Evolutionary conservation across 2,329 filamentous ascomycete species (phyloP).

Genomic region (Alternaria consortialis): DNA sequence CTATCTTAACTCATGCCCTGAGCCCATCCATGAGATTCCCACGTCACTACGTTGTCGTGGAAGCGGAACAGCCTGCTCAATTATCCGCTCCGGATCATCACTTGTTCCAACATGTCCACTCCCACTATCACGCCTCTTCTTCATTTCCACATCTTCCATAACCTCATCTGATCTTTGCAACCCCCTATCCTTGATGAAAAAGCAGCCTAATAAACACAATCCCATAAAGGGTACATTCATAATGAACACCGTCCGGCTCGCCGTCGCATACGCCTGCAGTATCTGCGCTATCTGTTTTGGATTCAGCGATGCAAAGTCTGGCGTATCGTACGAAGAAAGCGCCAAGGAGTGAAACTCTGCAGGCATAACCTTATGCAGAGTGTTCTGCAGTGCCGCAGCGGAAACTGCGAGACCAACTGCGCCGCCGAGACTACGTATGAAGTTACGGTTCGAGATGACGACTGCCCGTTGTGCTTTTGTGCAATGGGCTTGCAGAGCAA

Average conservation of each 20-base stretch:
- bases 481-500: slow-evolving; percentile 58
- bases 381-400: slow-evolving; percentile 28
- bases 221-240: slow-evolving; percentile 65
- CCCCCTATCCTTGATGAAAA: slow-evolving; percentile 61
- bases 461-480: slow-evolving; percentile 67
- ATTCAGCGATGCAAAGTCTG: slow-evolving; percentile 19
- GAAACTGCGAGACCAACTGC: slow-evolving; percentile 65
- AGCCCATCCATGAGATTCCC: not conserved
- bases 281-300: slow-evolving; percentile 46
- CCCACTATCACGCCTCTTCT: not conserved
- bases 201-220: slow-evolving; percentile 59
- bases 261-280: slow-evolving; percentile 62
- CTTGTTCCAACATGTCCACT: not conserved
- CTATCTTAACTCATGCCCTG: not conserved
- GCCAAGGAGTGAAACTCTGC: slow-evolving; percentile 18
- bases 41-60: not conserved
- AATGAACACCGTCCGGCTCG: slow-evolving; percentile 65
- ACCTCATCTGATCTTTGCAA: slow-evolving; percentile 48
- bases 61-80: not conserved
- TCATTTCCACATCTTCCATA: not conserved
- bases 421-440: slow-evolving; percentile 68
- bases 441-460: slow-evolving; percentile 70
- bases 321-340: slow-evolving; percentile 20
- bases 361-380: slow-evolving; percentile 25
- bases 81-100: not conserved